phyloP scores from a whole-genome alignment of 352 stramenopile genomes.

The Hyaloperonospora arabidopsidis region DNA sequence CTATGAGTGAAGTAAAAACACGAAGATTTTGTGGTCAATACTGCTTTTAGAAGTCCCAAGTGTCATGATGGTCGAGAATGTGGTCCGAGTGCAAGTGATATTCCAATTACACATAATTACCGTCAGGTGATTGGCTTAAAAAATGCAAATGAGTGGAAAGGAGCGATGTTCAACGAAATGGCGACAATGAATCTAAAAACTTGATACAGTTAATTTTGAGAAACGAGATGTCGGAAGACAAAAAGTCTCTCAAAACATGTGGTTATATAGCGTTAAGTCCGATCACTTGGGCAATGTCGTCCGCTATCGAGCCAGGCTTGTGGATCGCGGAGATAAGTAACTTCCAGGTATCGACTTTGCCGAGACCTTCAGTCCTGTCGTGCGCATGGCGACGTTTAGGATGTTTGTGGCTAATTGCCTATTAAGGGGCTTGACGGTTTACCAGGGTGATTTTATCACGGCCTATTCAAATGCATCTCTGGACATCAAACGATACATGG shows the following conservation, averaged over 20 bases:
- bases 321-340: slow-evolving; percentile 4
- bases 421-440: slow-evolving; percentile 1
- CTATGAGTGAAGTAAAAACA: no score
- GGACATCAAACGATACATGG: slow-evolving; percentile 11
- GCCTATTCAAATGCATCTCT: slow-evolving; percentile 11
- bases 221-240: no score
- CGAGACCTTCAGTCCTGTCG: slow-evolving; percentile 9
- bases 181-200: no score
- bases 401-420: slow-evolving; percentile 6
- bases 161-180: no score
- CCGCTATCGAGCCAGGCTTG: slow-evolving; percentile 2
- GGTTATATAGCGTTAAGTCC: slow-evolving; percentile 5
- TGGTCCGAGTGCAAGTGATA: no score
- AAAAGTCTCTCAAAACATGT: slow-evolving; percentile 2
- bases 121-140: no score
- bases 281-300: slow-evolving; percentile 6
- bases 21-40: no score
- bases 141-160: no score
- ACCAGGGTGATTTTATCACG: slow-evolving; percentile 3
- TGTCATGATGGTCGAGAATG: no score
- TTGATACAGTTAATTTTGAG: no score
- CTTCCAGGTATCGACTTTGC: slow-evolving; percentile 10
- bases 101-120: no score
- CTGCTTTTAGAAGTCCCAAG: no score
- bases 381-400: slow-evolving; percentile 8